Evolutionary conservation across 2,329 filamentous ascomycete genomes (phyloP), one percentile per base, ranked within the genome.

Genomic region (Colletotrichum chlorophyti): DNA sequence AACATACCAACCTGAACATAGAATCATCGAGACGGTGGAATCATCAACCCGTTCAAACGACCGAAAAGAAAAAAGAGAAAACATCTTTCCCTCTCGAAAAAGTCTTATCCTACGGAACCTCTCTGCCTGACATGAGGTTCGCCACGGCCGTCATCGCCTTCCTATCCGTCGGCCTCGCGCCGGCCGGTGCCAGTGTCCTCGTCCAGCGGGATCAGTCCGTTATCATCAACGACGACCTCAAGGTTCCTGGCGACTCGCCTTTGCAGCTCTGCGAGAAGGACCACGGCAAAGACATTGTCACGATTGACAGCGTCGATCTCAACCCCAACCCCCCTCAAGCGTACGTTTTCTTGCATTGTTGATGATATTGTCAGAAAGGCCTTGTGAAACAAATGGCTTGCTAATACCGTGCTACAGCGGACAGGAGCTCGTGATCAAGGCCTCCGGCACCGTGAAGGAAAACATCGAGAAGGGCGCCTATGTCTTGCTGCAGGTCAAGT

Each of bases 401-500:
- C 52, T 60, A 45, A 60, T 32, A 45, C 32, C 3, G 5, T 17
- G 17, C 19, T 51, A 10, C 43, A 98, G 95, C 71, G 95, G 94
- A 68, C 65, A 86, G 67, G 84, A 84, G 17, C 87, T 99, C 51
- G 80, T 82, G 58, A 96, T 99, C 78, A 85, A 86, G 64, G 95
- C 93, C 42, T 81, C 78, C 27, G 95, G 94, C 55, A 85, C 79
- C n/a, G 83, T 98, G 63, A 83, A 82, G 65, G 76, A 96, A 69
- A 76, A 82, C 48, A 87, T 99, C 64, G 83, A 87, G 53, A 73
- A 92, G 58, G 94, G 92, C 58, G 91, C 94, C 60, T 91, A 91
- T 67, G 89, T 97, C 62, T 81, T 89, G 43, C 74, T 99, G 35
- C 84, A 88, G 65, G 94, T 99, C 77, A 97, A 97, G 79, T 97